Base-by-base conservation (phyloP, 2,329 filamentous ascomycete genomes). In the Remersonia thermophila region DNA sequence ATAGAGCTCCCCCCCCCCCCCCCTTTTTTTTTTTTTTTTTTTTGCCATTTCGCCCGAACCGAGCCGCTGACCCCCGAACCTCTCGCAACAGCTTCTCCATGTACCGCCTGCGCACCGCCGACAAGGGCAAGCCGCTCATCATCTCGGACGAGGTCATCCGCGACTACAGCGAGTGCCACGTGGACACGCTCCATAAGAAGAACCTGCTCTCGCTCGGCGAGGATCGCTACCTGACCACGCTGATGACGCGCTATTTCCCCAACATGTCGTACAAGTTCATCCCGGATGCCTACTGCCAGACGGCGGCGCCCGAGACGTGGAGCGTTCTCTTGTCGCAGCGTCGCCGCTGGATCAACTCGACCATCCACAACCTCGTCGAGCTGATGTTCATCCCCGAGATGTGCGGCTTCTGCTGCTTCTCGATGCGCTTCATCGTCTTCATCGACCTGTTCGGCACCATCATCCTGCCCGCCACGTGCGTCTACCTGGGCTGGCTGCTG, bases 41-140 rank as follows among this genome's bases (percentile, higher is more conserved):
- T n/a, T n/a, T n/a, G n/a, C n/a, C n/a, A n/a, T n/a, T n/a, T n/a
- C n/a, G n/a, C n/a, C n/a, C n/a, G n/a, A n/a, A n/a, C n/a, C n/a
- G n/a, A n/a, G n/a, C n/a, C n/a, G n/a, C n/a, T n/a, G n/a, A n/a
- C n/a, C n/a, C n/a, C n/a, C n/a, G n/a, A n/a, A n/a, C n/a, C n/a
- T n/a, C n/a, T n/a, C n/a, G n/a, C n/a, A n/a, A n/a, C n/a, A 96
- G 89, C 80, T 98, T 98, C 72, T 83, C 81, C 64, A 96, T 98
- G 91, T 98, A 98, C 58, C 87, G 91, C 56, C 71, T 98, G 27
- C 77, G 91, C 47, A 95, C 89, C 4, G 83, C 82, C 16, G 91
- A 98, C 59, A 89, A 86, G 56, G 91, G 91, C 51, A 89, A 86
- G 50, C 91, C 91, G 38, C 67, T 98, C 37, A 93, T 98, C 51